Conservation (phyloP, 2,329 filamentous ascomycete genomes). For the Cladophialophora chaetospira region DNA sequence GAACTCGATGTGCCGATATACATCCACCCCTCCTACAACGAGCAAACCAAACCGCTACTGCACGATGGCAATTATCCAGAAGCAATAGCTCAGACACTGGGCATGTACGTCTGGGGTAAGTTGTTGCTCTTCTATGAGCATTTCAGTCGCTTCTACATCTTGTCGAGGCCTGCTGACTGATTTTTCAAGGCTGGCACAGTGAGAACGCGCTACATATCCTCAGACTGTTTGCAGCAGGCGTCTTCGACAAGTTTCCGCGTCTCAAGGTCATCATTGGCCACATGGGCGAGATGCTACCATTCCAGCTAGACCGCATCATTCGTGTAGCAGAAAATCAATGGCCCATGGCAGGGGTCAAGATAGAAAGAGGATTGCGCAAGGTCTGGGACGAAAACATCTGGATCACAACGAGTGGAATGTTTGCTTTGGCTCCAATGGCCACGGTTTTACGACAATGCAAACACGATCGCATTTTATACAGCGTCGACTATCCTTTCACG, state of each 20-base stretch:
- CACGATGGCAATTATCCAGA: slow-evolving; percentile 42
- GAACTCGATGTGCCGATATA: slow-evolving; percentile 55
- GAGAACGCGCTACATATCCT: slow-evolving; percentile 41
- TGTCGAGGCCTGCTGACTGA: too few species aligned
- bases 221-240: slow-evolving; percentile 51
- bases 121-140: too few species aligned
- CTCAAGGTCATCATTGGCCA: slow-evolving; percentile 59
- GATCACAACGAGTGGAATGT: slow-evolving; percentile 59
- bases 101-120: slow-evolving; percentile 37
- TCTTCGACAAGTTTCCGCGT: slow-evolving; percentile 58
- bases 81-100: slow-evolving; percentile 11
- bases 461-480: slow-evolving; percentile 56
- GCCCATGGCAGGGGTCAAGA: slow-evolving; percentile 53
- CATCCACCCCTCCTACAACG: slow-evolving; percentile 51
- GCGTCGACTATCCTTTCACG: slow-evolving; percentile 60
- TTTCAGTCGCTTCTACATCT: too few species aligned
- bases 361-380: slow-evolving; percentile 50
- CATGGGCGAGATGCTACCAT: slow-evolving; percentile 58
- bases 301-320: slow-evolving; percentile 50
- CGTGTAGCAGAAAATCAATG: slow-evolving; percentile 2
- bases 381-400: slow-evolving; percentile 60
- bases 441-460: slow-evolving; percentile 37
- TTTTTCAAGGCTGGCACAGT: slow-evolving; percentile 44
- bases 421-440: slow-evolving; percentile 51
- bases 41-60: slow-evolving; percentile 36